Evolutionary conservation across 2,329 filamentous ascomycete genomes (phyloP), one percentile per base, ranked within the genome.

Genomic region (Rugonectria rugulosa): DNA sequence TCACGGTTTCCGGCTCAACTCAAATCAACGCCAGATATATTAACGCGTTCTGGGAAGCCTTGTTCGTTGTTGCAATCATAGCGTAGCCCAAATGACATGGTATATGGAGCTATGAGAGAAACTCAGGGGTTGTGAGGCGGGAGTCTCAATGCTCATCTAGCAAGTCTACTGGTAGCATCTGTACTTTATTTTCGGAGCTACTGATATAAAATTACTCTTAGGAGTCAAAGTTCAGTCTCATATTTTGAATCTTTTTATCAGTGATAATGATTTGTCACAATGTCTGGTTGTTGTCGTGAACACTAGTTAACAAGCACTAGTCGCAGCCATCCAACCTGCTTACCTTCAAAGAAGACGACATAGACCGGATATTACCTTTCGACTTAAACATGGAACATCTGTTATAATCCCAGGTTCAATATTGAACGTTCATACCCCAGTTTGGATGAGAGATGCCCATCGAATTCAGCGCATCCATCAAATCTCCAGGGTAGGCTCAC

Each of bases 1-100:
- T 74, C 3, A 59, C 57, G 6, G 57, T 64, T 5, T 73, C 72
- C 3, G 63, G 64, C 38, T 70, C 69, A 2, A 62, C 47, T 1
- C 61, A 54, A 14, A 60, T 61, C 17, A 57, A 59, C 3, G 37
- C 67, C 14, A 57, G 65, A 6, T 53, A 64, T 4, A 41, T 73
- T 9, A 41, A 53, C 6, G 59, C 48, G 2, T 56, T 73, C 20
- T 23, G 37, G 32, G 58, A 59, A 8, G 61, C 62, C n/a, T 42
- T 74, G 2, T 53, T 69, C 14, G 21, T 73, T 6, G 49, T 71
- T 26, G 62, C 57, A 20, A 60, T 69, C 43, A 7, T 53, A 19
- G 32, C 51, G 24, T 64, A 32, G 47, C 43, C 4, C 8, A 4
- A 23, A 37, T n/a, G 29, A 11, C 17, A 5, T 23, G 17, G n/a